A percentile compares a stretch with the other conserved stretches of the same genome.
These are phyloP conservation scores for Fusarium tricinctum DNA, from an alignment of 2,329 filamentous ascomycete genomes.

Conservation along the genomic window DNA sequence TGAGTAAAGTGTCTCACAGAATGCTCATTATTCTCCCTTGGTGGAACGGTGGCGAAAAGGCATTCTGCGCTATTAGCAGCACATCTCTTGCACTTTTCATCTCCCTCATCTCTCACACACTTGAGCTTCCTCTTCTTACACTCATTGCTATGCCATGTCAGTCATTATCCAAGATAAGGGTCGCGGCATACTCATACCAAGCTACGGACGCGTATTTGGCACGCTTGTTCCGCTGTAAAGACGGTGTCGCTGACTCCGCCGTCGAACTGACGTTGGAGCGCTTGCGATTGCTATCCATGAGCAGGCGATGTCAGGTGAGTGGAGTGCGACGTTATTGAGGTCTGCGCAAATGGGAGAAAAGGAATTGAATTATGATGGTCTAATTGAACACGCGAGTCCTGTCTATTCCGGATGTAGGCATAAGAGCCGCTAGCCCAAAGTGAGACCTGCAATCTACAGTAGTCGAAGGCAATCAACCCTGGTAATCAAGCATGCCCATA, in stretches of 20 bases:
- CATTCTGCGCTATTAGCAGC: background rate
- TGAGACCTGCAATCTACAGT: background rate
- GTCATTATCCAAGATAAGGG: background rate
- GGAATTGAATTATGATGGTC: background rate
- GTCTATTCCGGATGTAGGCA: background rate
- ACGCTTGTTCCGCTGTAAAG: constrained; percentile 12
- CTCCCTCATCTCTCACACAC: constrained; percentile 9
- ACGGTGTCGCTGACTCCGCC: background rate
- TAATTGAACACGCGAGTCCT: background rate
- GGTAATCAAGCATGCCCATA: background rate
- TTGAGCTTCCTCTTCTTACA: constrained; percentile 26
- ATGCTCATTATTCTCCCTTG: background rate
- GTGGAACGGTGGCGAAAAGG: background rate
- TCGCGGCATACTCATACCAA: constrained; percentile 1
- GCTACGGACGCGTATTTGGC: constrained; percentile 26
- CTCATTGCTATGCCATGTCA: constrained; percentile 8
- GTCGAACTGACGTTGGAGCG: constrained; percentile 4
- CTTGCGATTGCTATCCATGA: constrained; percentile 11
- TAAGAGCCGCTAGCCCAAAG: background rate
- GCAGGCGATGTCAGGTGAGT: background rate
- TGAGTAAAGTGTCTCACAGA: background rate
- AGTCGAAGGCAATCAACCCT: background rate
- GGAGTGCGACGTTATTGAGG: background rate
- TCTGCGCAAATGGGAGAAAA: background rate
- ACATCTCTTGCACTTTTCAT: constrained; percentile 12